Conservation (phyloP, 1,284 basidiomycete genomes). For the Microbotryum silenes-acaulis region DNA sequence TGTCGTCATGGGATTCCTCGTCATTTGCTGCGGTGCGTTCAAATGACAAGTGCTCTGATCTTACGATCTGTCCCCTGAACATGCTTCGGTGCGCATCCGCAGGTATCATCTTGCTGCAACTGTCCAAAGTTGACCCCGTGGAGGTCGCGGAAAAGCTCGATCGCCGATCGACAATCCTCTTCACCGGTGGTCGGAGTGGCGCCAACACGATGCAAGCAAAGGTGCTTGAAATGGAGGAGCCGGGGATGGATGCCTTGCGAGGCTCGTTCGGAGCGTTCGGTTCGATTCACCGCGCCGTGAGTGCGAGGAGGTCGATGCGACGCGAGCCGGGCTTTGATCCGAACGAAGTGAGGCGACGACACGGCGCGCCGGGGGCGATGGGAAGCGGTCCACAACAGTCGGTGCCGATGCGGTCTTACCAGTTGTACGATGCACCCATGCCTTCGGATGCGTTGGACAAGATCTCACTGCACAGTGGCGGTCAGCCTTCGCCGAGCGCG, state of each 20-base stretch:
- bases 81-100: constrained; percentile 48
- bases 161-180: constrained; percentile 71
- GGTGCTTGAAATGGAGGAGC: constrained; percentile 51
- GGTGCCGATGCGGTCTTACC: constrained; percentile 55
- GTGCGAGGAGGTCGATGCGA: constrained; percentile 18
- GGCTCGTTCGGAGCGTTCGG: constrained; percentile 84
- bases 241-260: constrained; percentile 78
- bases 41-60: not conserved
- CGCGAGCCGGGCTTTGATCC: constrained; percentile 7
- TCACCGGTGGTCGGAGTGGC: constrained; percentile 53
- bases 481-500: constrained; percentile 2
- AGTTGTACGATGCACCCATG: constrained; percentile 70
- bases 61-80: not conserved
- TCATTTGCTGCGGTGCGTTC: constrained; percentile 47
- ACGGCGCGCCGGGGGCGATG: constrained; percentile 20
- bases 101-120: constrained; percentile 79
- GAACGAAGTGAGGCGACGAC: constrained; percentile 7
- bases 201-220: constrained; percentile 51
- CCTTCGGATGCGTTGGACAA: constrained; percentile 32
- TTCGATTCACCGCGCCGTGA: constrained; percentile 70
- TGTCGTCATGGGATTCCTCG: constrained; percentile 77
- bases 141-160: constrained; percentile 60
- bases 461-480: constrained; percentile 28
- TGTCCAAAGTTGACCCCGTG: constrained; percentile 84
- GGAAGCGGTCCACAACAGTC: constrained; percentile 16